Evolutionary conservation across 1,139 yeast genomes (phyloP), one percentile per base, ranked within the genome.

Genomic region (Lodderomyces parapsilosis): DNA sequence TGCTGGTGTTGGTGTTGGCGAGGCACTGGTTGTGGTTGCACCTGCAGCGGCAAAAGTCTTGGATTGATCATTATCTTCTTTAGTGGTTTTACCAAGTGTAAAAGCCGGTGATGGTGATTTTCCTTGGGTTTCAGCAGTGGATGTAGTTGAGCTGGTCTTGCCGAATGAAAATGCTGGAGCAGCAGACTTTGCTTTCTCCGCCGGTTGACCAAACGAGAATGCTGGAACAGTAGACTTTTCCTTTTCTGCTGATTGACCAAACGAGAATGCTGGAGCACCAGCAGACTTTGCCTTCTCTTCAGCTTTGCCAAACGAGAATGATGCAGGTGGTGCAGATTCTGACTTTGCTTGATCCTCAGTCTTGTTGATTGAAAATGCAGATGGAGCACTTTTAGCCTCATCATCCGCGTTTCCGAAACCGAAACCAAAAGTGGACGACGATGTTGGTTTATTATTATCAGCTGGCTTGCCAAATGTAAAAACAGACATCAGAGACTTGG

Each of bases 301-400:
- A 22, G 45, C 11, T 19, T 30, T 23, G 3, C 53, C 55, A 44
- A 52, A 49, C 6, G 49, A 39, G 35, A 52, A 46, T 11, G 41
- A n/a, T n/a, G n/a, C 23, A 11, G 49, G 48, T 7, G 41, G 36
- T 9, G 45, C 38, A n/a, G 32, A 40, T n/a, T 42, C 25, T 11
- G 33, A 33, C 17, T 20, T 37, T 11, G 31, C 35, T 41, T 22
- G 13, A 14, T 18, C 40, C 42, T 36, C 20, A 7, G 36, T 38
- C 18, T 44, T 42, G 8, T 41, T 42, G 39, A 45, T 40, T 25
- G 42, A 33, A 27, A 45, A 43, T 20, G 31, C 31, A 5, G 31
- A 17, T 27, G 31, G 13, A 4, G 31, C 31, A 13, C 15, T n/a
- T 17, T 30, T 30, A 19, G 33, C 33, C 10, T 30, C 15, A 13